Conservation (phyloP, 768 basidiomycete genomes). For the Leucocoprinus sp. region DNA sequence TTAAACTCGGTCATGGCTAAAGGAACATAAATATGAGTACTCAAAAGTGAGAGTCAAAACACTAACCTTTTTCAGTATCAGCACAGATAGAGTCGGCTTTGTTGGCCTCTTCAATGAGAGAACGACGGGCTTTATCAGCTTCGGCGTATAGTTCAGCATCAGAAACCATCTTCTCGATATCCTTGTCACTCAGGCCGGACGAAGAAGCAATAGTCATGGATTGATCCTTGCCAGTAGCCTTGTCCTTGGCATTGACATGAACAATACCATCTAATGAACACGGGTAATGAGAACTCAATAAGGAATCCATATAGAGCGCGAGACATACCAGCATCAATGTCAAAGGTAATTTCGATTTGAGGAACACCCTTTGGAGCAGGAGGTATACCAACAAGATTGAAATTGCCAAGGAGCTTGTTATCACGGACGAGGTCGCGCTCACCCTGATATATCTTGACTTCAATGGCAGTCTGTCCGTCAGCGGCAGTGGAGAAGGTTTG, state of each 20-base stretch:
- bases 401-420: slow-evolving; percentile 98
- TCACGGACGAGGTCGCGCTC: slow-evolving; percentile 98
- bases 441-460: slow-evolving; percentile 99
- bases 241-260: slow-evolving; percentile 93
- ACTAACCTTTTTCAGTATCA: slow-evolving; percentile 90
- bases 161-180: slow-evolving; percentile 94
- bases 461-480: slow-evolving; percentile 98
- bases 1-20: slow-evolving; percentile 95
- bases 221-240: slow-evolving; percentile 85
- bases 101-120: slow-evolving; percentile 93
- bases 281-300: not conserved
- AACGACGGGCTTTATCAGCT: slow-evolving; percentile 79
- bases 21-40: slow-evolving; percentile 8
- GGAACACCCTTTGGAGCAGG: slow-evolving; percentile 78
- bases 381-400: slow-evolving; percentile 98
- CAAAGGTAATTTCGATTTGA: slow-evolving; percentile 86
- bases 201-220: slow-evolving; percentile 98
- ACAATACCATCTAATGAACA: slow-evolving; percentile 74
- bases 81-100: slow-evolving; percentile 90
- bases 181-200: slow-evolving; percentile 91
- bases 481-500: slow-evolving; percentile 99
- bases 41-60: not conserved
- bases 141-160: slow-evolving; percentile 95
- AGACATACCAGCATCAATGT: slow-evolving; percentile 84
- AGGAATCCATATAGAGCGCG: too few species aligned